A percentile compares a stretch with the other conserved stretches of the same genome.
Evolutionary conservation across 345 rosid species (phyloP).

Genomic region (Toxicodendron radicans): DNA sequence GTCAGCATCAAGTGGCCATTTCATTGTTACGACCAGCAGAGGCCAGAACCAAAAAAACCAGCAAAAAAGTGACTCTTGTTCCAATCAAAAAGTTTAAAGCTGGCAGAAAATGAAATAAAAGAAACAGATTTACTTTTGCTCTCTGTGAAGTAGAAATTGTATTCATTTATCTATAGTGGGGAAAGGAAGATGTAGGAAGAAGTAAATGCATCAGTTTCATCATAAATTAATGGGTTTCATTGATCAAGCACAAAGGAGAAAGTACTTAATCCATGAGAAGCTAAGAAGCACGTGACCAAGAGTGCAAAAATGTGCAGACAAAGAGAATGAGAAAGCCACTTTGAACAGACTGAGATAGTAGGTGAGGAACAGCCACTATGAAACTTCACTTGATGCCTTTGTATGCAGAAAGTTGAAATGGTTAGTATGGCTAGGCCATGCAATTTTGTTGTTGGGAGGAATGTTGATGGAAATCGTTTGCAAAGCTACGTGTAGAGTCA

Average conservation of each 20-base stretch:
- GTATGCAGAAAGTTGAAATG: neutral
- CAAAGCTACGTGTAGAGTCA: neutral
- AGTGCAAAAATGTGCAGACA: neutral
- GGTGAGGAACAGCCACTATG: neutral
- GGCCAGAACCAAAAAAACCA: conserved; percentile 46
- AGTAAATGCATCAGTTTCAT: neutral
- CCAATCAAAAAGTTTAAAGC: conserved; percentile 64
- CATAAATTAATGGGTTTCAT: neutral
- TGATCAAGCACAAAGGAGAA: neutral
- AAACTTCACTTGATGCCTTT: neutral
- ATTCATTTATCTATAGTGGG: neutral
- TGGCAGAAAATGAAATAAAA: conserved; percentile 28
- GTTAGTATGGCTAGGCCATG: neutral
- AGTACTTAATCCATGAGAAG: neutral
- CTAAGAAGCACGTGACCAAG: neutral
- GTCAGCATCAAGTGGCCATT: conserved; percentile 58
- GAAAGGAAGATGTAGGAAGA: neutral
- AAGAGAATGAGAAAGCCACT: neutral
- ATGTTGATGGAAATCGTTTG: neutral
- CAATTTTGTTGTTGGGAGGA: conserved; percentile 15
- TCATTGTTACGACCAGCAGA: conserved; percentile 60
- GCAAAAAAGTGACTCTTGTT: conserved; percentile 71
- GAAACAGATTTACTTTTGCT: neutral
- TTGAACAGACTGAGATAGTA: neutral
- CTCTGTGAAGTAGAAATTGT: neutral